Base-by-base conservation (phyloP, 2,329 filamentous ascomycete species). In the Alternaria postmessia region DNA sequence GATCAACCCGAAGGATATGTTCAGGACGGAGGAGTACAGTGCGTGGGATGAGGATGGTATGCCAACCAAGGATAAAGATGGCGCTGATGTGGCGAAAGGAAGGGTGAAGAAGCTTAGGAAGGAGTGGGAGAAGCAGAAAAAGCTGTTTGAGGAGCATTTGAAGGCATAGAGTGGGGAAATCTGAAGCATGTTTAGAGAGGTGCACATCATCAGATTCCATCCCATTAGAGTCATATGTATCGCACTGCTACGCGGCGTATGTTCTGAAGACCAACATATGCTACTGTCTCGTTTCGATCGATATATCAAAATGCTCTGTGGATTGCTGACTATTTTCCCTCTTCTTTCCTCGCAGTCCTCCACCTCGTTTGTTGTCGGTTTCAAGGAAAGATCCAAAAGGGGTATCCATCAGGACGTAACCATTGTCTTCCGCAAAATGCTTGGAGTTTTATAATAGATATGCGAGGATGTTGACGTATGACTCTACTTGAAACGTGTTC, bases 51-150 rank as follows among this genome's bases (percentile, higher is more conserved):
- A 85, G 6, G 89, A 94, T 58, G 94, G 94, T 0, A 63, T 97
- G 64, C 94, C 94, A 2, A 91, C 86, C 0, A 91, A 89, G 79
- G 87, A 93, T 75, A 88, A 87, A 63, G 88, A 91, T 32, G 93
- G 93, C 0, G 89, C 88, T 62, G 92, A 96, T 68, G 84, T 97
- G 38, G 86, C 91, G 5, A 97, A 97, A 83, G 91, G 86, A 61
- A 87, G 88, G 73, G 74, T 81, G 51, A 97, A 97, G 85, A 94
- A 92, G 82, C 78, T 97, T 69, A 89, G 85, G 80, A 97, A 97
- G 83, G 89, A 93, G 57, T 96, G 92, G 92, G 91, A 96, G 70
- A 89, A 85, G 75, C 94, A 97, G 82, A 95, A 93, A 84, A 96
- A 94, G 85, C 78, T 87, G 59, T 89, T 94, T 76, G 90, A 94